Base-by-base conservation (phyloP, 192 early-diverging fungal species). In the Entomortierella beljakovae region DNA sequence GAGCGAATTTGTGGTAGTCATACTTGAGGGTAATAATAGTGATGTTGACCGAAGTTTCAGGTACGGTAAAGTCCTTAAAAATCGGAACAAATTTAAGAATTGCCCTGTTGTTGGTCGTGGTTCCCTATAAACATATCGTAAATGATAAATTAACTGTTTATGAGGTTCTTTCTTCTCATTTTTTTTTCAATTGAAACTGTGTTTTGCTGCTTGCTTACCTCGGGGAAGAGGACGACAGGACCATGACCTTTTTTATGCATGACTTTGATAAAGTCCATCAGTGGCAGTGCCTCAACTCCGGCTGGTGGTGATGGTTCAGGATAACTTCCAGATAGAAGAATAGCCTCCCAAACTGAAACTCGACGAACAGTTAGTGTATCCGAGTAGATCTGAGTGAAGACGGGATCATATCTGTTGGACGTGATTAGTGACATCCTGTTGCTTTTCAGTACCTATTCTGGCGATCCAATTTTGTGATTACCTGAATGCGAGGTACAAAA, bases 21-120 rank as follows among this genome's bases (percentile, higher is more conserved):
- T 90, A 95, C 84, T 87, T 93, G 42, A 94, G 62, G 5, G 86
- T 81, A 53, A 94, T 32, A n/a, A 94, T 46, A 48, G 87, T 85
- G 46, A 97, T 74, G 10, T 59, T 25, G 11, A 87, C 59, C 35
- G 88, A 83, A 6, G 87, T 82, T 62, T 94, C 90, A 29, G 85
- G 80, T 26, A 87, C 72, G n/a, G 72, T 75, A 23, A 80, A 80
- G 8, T 85, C 82, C 46, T 89, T 86, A 70, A 96, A 95, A 22
- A 95, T 77, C 5, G 92, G 90, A 25, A 88, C 65, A 33, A 95
- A 88, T 68, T 93, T 91, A 10, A 97, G 82, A 28, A 97, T 75
- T 7, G 94, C 95, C 6, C 92, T 82, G n/a, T 94, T 94, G 76
- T 97, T 97, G 26, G 90, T 90, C 11, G 95, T 96, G 0, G 95